phyloP scores from a whole-genome alignment of 257 asterid genomes.

The Vinca minor region DNA sequence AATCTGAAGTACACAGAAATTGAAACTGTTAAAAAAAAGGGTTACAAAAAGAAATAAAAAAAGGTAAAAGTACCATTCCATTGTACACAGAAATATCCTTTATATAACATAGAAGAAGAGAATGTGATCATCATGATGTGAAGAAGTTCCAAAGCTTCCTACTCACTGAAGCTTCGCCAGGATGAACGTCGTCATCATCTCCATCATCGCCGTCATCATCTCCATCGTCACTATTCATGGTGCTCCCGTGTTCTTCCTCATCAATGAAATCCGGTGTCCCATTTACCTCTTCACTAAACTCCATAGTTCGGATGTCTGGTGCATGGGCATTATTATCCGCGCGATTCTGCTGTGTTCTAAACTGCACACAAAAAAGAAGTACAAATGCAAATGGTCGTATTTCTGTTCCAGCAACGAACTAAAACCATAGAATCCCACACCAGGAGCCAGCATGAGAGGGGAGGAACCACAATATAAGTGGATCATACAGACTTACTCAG shows the following conservation, averaged over 20 bases:
- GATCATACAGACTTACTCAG: too few species aligned
- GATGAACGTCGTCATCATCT: constrained; percentile 32
- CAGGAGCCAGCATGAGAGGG: too few species aligned
- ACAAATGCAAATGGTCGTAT: constrained; percentile 1
- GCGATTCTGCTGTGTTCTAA: constrained; percentile 21
- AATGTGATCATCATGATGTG: constrained; percentile 43
- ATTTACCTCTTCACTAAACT: constrained; percentile 34
- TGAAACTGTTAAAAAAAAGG: too few species aligned
- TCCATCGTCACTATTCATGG: constrained; percentile 19
- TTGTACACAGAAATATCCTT: not conserved
- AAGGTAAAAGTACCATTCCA: not conserved
- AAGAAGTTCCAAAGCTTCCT: constrained; percentile 77
- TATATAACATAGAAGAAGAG: not conserved
- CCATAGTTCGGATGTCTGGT: constrained; percentile 21
- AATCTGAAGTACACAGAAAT: not conserved
- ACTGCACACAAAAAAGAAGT: constrained; percentile 35
- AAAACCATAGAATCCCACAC: too few species aligned
- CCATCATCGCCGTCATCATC: constrained; percentile 29
- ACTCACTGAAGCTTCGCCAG: constrained; percentile 52
- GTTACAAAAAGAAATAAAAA: not conserved
- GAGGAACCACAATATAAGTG: too few species aligned
- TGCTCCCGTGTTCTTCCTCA: constrained; percentile 40
- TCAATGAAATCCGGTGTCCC: constrained; percentile 37
- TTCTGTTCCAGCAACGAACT: constrained; percentile 1
- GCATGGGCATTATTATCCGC: constrained; percentile 21